phyloP scores from a whole-genome alignment of 2,329 filamentous ascomycete genomes.

The Cladosporium phlei region DNA sequence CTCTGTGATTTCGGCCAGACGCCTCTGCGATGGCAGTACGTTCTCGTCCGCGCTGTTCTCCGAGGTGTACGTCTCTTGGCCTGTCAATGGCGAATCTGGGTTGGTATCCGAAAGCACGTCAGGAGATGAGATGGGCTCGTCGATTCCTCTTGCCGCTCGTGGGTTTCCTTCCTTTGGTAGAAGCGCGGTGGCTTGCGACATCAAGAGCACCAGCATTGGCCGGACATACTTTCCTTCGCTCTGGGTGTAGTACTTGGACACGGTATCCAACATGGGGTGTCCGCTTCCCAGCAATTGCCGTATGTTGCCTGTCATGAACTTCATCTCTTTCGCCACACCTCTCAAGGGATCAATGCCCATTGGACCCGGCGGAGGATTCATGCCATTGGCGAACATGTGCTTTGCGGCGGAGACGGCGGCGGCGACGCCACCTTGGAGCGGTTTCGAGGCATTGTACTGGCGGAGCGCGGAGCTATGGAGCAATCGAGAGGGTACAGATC shows the following conservation, averaged over 20 bases:
- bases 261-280: conserved; percentile 88
- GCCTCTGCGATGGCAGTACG: conserved; percentile 87
- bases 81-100: conserved; percentile 57
- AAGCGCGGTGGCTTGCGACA: conserved; percentile 89
- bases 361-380: conserved; percentile 54
- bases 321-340: conserved; percentile 93
- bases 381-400: conserved; percentile 64
- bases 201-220: conserved; percentile 88
- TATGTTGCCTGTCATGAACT: conserved; percentile 90
- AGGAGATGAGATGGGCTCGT: conserved; percentile 57
- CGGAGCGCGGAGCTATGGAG: conserved; percentile 28
- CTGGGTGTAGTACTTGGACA: conserved; percentile 96
- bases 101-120: conserved; percentile 74
- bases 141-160: conserved; percentile 39
- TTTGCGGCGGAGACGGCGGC: conserved; percentile 65
- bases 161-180: conserved; percentile 53
- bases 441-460: conserved; percentile 33
- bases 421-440: conserved; percentile 61
- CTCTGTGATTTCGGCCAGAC: conserved; percentile 93
- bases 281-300: conserved; percentile 87
- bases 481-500: conserved; percentile 23
- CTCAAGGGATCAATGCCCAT: conserved; percentile 82
- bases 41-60: conserved; percentile 38
- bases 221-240: conserved; percentile 95
- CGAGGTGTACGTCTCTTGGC: conserved; percentile 33